A percentile compares a stretch with the other conserved stretches of the same genome.
Evolutionary conservation across 176 grass and related monocot species (phyloP).

Genomic region (Zea luxurians): DNA sequence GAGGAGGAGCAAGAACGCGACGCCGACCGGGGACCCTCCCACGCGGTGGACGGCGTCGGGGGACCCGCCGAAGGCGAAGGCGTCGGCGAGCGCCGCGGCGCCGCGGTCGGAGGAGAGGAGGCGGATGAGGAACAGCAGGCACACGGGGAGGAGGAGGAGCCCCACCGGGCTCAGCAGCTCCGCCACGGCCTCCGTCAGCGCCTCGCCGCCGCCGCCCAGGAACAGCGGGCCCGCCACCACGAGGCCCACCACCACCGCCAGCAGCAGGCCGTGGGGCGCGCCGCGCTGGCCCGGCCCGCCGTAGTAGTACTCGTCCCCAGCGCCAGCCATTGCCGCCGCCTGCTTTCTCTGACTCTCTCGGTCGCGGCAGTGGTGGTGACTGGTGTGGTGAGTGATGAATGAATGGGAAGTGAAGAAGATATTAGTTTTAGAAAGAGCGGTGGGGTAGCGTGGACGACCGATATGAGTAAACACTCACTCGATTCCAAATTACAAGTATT

Average conservation of each 20-base stretch:
- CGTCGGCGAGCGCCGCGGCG: slow-evolving; percentile 48
- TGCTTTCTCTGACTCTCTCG: not conserved
- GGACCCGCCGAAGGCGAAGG: slow-evolving; percentile 57
- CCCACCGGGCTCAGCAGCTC: slow-evolving; percentile 65
- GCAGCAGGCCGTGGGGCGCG: slow-evolving; percentile 64
- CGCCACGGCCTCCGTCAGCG: slow-evolving; percentile 48
- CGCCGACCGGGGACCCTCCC: slow-evolving; percentile 63
- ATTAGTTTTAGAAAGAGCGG: not conserved
- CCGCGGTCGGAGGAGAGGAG: slow-evolving; percentile 77
- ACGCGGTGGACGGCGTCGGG: slow-evolving; percentile 78
- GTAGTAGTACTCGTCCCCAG: slow-evolving; percentile 42
- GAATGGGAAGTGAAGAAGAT: not conserved
- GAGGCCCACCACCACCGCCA: slow-evolving; percentile 60
- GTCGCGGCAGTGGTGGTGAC: not conserved
- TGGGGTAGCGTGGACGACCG: not conserved
- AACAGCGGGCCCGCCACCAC: slow-evolving; percentile 62
- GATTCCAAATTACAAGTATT: too few relatives aligned
- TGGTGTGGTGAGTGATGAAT: not conserved
- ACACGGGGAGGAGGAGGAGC: slow-evolving; percentile 63
- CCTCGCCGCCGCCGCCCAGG: slow-evolving; percentile 62
- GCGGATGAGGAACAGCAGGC: slow-evolving; percentile 62
- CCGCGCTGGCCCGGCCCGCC: slow-evolving; percentile 24
- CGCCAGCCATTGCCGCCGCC: slow-evolving; percentile 17
- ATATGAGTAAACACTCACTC: too few relatives aligned
- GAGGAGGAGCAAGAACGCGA: slow-evolving; percentile 63